Evolutionary conservation across 2,329 filamentous ascomycete genomes (phyloP).

Genomic region (Colletotrichum sp.): DNA sequence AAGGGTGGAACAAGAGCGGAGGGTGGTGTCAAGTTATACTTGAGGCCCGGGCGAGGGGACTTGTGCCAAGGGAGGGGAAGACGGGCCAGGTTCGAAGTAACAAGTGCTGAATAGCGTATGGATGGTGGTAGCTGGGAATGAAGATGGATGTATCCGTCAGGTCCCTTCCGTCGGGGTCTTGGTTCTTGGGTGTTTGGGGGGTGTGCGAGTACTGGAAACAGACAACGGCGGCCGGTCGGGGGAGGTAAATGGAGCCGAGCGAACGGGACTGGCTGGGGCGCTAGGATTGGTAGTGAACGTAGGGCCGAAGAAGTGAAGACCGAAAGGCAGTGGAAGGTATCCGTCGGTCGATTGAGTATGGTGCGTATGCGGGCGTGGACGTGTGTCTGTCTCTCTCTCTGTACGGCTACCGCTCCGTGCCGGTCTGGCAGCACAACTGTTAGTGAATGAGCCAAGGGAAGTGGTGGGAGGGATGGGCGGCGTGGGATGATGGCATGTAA

Average conservation of each 20-base stretch:
- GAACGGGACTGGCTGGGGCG: constrained; percentile 9
- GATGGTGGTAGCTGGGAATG: neutral
- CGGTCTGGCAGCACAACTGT: neutral
- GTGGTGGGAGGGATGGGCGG: neutral
- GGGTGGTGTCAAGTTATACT: constrained; percentile 19
- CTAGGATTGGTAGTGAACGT: neutral
- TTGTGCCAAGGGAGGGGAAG: constrained; percentile 13
- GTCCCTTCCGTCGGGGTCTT: neutral
- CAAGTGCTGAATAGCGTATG: neutral
- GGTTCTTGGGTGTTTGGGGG: neutral
- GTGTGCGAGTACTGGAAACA: neutral
- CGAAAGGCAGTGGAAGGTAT: neutral
- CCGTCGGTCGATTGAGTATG: neutral
- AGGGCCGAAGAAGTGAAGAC: constrained; percentile 21
- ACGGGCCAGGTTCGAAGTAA: neutral
- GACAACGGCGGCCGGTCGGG: neutral
- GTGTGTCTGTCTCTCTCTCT: neutral
- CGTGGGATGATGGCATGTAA: neutral
- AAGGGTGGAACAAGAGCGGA: neutral
- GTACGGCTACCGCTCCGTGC: neutral
- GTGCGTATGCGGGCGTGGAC: neutral
- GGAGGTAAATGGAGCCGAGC: constrained; percentile 17
- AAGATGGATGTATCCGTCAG: neutral
- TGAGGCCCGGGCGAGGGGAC: neutral
- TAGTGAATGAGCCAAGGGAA: neutral